These are phyloP conservation scores for Bacidia rubella DNA, from an alignment of 495 filamentous ascomycete genomes.

Conservation along the genomic window DNA sequence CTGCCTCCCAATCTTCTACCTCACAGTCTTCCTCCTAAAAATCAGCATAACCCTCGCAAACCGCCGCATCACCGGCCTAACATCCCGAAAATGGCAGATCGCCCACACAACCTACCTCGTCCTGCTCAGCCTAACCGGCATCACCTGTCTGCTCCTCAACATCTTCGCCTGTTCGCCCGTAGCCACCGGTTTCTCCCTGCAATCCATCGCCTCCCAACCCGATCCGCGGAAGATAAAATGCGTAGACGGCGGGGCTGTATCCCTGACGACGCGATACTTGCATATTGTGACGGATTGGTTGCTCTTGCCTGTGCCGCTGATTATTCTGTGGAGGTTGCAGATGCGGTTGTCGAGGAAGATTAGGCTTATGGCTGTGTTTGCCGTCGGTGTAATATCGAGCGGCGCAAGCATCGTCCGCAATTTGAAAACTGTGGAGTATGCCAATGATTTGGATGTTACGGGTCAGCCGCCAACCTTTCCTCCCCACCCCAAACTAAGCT, in stretches of 20 bases:
- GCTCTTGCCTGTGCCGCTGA: neutral
- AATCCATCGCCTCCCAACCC: neutral
- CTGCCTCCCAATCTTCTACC: conserved; percentile 11
- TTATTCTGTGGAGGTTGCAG: neutral
- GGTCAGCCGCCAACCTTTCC: neutral
- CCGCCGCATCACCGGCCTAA: conserved; percentile 15
- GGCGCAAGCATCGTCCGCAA: neutral
- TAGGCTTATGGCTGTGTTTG: neutral
- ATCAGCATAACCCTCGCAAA: conserved; percentile 16
- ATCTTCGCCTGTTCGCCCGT: conserved; percentile 11
- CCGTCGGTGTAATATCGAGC: neutral
- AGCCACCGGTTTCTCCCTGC: conserved; percentile 1
- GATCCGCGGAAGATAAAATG: neutral
- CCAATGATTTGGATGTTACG: neutral
- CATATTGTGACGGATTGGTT: conserved; percentile 1
- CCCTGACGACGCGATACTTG: neutral
- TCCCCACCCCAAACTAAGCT: neutral
- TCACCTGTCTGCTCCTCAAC: conserved; percentile 7
- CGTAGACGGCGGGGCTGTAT: neutral
- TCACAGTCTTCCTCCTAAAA: conserved; percentile 17
- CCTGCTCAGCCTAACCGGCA: conserved; percentile 7
- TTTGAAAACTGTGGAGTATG: neutral
- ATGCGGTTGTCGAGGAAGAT: neutral
- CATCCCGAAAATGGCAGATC: conserved; percentile 13
- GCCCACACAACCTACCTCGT: conserved; percentile 12